phyloP scores from a whole-genome alignment of 108 stramenopile genomes.

The Skeletonema potamos region DNA sequence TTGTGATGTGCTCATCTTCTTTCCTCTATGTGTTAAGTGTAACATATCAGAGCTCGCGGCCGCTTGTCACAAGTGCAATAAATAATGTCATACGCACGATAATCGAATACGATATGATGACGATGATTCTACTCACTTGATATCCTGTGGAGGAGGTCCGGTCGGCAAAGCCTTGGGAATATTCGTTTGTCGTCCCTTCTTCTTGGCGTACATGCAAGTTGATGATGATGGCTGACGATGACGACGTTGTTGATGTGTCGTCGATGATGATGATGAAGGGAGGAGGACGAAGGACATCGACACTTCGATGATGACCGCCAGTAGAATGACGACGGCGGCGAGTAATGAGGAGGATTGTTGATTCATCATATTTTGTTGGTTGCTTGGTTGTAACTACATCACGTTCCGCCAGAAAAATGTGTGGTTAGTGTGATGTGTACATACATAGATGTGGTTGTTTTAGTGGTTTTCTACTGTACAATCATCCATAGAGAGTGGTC shows the following conservation, averaged over 20 bases:
- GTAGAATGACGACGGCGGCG: neutral
- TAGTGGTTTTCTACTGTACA: no score
- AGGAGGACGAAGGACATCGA: neutral
- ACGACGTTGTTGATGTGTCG: neutral
- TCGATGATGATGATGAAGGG: neutral
- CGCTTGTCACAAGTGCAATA: neutral
- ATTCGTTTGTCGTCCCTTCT: constrained; percentile 4
- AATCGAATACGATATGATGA: neutral
- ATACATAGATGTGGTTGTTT: no score
- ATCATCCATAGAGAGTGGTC: no score
- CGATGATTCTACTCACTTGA: neutral
- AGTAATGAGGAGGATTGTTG: neutral
- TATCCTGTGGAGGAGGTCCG: neutral
- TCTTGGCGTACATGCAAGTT: neutral
- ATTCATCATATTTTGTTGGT: no score
- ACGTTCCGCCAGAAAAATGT: no score
- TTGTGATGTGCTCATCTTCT: neutral
- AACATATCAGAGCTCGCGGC: neutral
- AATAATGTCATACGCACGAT: neutral
- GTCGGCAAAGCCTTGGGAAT: neutral
- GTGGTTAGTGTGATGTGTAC: no score
- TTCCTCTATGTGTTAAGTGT: no score
- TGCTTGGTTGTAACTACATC: no score
- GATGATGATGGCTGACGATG: neutral
- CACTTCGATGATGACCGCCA: neutral